Evolutionary conservation across 2,329 filamentous ascomycete species (phyloP).

Genomic region (Ophiostoma montium): DNA sequence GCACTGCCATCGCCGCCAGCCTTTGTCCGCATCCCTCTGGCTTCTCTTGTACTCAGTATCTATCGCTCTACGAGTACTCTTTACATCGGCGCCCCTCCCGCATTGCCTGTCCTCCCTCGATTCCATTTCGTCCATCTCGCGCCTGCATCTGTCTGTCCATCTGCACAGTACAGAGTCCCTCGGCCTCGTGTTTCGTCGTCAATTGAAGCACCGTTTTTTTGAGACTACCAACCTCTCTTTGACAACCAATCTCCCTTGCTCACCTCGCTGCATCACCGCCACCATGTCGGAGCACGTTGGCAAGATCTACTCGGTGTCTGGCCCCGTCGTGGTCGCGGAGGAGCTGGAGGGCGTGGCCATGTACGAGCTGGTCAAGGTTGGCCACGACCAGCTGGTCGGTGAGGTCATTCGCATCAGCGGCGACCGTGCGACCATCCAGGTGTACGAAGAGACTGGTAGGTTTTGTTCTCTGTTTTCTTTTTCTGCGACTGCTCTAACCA

Average conservation of each 20-base stretch:
- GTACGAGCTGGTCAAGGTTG: constrained; percentile 96
- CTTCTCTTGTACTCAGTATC: background rate
- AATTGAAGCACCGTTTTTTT: background rate
- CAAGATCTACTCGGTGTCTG: constrained; percentile 18
- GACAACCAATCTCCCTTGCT: too few relatives aligned
- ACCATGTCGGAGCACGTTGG: constrained; percentile 12
- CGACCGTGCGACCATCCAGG: constrained; percentile 94
- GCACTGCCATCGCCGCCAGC: constrained; percentile 1
- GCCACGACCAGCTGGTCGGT: constrained; percentile 80
- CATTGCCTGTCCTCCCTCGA: background rate
- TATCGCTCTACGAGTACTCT: background rate
- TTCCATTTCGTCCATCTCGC: background rate
- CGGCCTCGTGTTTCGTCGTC: background rate
- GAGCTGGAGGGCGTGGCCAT: constrained; percentile 98
- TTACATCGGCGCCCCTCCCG: background rate
- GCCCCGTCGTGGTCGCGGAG: constrained; percentile 87
- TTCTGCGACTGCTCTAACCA: background rate
- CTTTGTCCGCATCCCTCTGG: background rate
- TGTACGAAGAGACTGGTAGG: constrained; percentile 96
- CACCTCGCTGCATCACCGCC: background rate
- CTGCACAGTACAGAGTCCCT: background rate
- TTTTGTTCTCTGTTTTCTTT: background rate
- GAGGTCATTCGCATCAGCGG: constrained; percentile 96
- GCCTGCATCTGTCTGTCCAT: background rate
- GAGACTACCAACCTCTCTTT: background rate